phyloP scores from a whole-genome alignment of 2,329 filamentous ascomycete species.

The Phialocephala subalpina region DNA sequence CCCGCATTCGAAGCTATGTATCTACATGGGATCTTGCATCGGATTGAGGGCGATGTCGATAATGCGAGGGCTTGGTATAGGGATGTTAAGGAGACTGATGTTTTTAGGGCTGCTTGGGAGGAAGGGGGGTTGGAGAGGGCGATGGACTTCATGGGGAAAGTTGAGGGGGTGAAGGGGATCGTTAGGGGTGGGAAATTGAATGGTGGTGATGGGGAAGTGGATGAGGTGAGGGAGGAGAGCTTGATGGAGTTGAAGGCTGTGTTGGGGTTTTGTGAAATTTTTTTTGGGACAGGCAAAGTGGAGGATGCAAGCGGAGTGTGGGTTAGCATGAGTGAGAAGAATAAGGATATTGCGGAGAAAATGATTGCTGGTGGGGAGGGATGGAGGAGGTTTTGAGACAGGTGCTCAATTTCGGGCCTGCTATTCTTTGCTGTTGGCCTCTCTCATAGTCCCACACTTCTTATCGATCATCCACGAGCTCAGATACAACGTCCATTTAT shows the following conservation, averaged over 20 bases:
- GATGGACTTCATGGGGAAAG: slow-evolving; percentile 47
- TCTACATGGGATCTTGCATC: slow-evolving; percentile 57
- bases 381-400: slow-evolving; percentile 24
- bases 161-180: slow-evolving; percentile 33
- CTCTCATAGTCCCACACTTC: background rate
- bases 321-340: slow-evolving; percentile 29
- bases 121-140: slow-evolving; percentile 44
- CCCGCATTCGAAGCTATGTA: slow-evolving; percentile 60
- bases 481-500: background rate
- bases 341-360: slow-evolving; percentile 22
- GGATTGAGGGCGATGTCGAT: slow-evolving; percentile 57
- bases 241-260: slow-evolving; percentile 50
- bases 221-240: slow-evolving; percentile 43
- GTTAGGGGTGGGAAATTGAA: slow-evolving; percentile 10
- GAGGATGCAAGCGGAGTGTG: slow-evolving; percentile 49
- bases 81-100: slow-evolving; percentile 49
- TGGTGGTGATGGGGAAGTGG: slow-evolving; percentile 29
- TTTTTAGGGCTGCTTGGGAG: slow-evolving; percentile 46
- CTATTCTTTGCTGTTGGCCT: background rate
- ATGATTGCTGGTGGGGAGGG: slow-evolving; percentile 28
- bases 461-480: no score
- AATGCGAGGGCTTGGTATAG: slow-evolving; percentile 57
- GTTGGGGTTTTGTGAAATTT: slow-evolving; percentile 52
- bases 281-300: slow-evolving; percentile 52
- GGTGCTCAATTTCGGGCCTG: background rate